phyloP scores from a whole-genome alignment of 2,329 filamentous ascomycete genomes.

The Orbilia brochopaga region DNA sequence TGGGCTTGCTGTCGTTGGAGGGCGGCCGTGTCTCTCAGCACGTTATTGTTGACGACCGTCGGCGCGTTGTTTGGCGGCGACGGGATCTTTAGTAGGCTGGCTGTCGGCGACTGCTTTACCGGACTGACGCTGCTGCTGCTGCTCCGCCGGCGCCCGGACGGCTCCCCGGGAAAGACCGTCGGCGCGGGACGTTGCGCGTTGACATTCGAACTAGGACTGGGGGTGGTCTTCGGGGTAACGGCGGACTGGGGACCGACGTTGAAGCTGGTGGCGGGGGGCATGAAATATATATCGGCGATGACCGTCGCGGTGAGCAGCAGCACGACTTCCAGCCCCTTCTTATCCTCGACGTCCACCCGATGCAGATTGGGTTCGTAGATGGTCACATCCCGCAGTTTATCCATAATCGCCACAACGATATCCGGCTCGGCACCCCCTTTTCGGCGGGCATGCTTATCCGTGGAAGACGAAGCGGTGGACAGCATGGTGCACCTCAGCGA shows the following conservation, averaged over 20 bases:
- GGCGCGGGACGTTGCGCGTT: slow-evolving; percentile 50
- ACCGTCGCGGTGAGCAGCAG: slow-evolving; percentile 70
- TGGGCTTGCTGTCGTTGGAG: slow-evolving; percentile 64
- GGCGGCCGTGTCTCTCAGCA: slow-evolving; percentile 53
- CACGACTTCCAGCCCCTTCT: slow-evolving; percentile 87
- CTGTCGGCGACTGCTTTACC: slow-evolving; percentile 32
- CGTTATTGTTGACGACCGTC: slow-evolving; percentile 52
- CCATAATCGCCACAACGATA: slow-evolving; percentile 88
- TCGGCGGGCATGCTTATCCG: slow-evolving; percentile 34
- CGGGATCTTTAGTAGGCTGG: slow-evolving; percentile 25
- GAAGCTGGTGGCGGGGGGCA: slow-evolving; percentile 75
- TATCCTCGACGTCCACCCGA: slow-evolving; percentile 89
- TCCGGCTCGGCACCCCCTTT: slow-evolving; percentile 71
- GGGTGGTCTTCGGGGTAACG: neutral
- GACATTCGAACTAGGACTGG: slow-evolving; percentile 29
- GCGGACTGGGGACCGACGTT: slow-evolving; percentile 67
- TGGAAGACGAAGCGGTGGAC: slow-evolving; percentile 41
- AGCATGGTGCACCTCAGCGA: slow-evolving; percentile 54
- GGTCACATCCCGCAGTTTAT: slow-evolving; percentile 64
- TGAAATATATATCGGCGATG: slow-evolving; percentile 70
- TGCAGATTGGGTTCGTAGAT: slow-evolving; percentile 93
- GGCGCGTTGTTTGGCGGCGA: slow-evolving; percentile 41
- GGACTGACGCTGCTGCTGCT: slow-evolving; percentile 55
- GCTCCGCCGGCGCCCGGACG: slow-evolving; percentile 56
- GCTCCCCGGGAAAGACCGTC: slow-evolving; percentile 26